Evolutionary conservation across 192 early-diverging fungal genomes (phyloP).

Genomic region (Backusella morwellensis): DNA sequence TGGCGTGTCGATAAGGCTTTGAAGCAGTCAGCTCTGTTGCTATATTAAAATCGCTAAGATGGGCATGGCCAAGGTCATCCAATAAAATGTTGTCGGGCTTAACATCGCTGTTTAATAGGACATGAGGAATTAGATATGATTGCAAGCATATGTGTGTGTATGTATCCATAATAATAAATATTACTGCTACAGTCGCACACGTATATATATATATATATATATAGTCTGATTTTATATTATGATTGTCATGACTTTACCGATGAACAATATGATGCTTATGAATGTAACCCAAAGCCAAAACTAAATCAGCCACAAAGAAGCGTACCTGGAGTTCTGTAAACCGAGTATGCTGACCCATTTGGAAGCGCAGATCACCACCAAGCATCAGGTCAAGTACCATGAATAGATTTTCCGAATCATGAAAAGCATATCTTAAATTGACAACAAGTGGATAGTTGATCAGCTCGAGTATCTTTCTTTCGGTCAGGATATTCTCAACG

Average conservation of each 20-base stretch:
- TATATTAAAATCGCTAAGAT: conserved; percentile 87
- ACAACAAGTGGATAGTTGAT: conserved; percentile 83
- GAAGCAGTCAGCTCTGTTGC: conserved; percentile 66
- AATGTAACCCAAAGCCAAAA: conserved; percentile 64
- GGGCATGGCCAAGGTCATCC: conserved; percentile 73
- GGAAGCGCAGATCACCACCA: conserved; percentile 92
- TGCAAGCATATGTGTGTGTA: background rate
- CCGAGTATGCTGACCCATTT: conserved; percentile 64
- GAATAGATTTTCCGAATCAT: conserved; percentile 91
- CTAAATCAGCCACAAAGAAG: conserved; percentile 71
- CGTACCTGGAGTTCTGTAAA: conserved; percentile 68
- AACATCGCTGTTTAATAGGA: conserved; percentile 55
- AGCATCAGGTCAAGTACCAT: conserved; percentile 95
- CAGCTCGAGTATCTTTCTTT: conserved; percentile 84
- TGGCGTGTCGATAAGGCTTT: conserved; percentile 63
- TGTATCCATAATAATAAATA: background rate
- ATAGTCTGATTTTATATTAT: background rate
- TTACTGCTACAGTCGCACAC: background rate
- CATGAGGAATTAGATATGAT: background rate
- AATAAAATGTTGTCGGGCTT: conserved; percentile 88
- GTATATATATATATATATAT: background rate
- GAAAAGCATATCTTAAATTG: conserved; percentile 94
- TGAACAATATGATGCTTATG: conserved; percentile 74
- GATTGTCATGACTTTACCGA: conserved; percentile 28
- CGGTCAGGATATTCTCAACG: conserved; percentile 87